A percentile compares a stretch with the other conserved stretches of the same genome.
These are phyloP conservation scores for Hypoxylon sp. DNA, from an alignment of 2,329 filamentous ascomycete species.

Conservation along the genomic window DNA sequence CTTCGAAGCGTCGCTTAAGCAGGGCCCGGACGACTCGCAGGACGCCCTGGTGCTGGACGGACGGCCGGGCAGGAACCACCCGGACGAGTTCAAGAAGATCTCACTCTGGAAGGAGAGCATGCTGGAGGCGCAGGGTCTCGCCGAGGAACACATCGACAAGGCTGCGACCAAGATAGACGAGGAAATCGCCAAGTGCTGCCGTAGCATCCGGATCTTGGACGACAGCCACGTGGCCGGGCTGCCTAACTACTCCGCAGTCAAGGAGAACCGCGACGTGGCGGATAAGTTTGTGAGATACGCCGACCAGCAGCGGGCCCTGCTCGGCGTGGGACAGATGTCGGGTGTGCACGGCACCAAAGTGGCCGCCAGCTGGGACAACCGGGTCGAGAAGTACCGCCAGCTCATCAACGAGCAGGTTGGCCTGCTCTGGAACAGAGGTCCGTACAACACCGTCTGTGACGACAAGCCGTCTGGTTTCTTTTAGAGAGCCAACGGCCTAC, in stretches of 20 bases:
- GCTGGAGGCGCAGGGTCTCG: not conserved
- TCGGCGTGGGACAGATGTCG: constrained; percentile 16
- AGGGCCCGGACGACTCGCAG: not conserved
- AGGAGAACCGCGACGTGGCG: constrained; percentile 5
- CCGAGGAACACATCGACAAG: not conserved
- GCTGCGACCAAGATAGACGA: not conserved
- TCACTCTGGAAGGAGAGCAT: constrained; percentile 14
- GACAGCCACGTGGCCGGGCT: not conserved
- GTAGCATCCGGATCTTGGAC: not conserved
- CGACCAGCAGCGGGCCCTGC: constrained; percentile 7
- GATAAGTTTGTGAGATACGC: not conserved
- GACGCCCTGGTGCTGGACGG: constrained; percentile 9
- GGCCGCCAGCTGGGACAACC: constrained; percentile 13
- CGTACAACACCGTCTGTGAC: not conserved
- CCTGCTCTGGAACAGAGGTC: not conserved
- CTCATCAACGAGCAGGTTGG: not conserved
- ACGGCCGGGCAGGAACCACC: constrained; percentile 2
- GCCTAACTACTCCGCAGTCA: accelerated
- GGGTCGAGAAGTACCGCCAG: constrained; percentile 14
- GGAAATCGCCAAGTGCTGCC: not conserved
- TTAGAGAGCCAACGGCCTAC: not conserved
- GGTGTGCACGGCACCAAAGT: not conserved
- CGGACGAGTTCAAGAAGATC: constrained; percentile 6
- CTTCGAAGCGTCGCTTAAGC: not conserved
- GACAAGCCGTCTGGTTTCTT: not conserved